Evolutionary conservation across 495 filamentous ascomycete genomes (phyloP).

Genomic region (Jackrogersella multiformis): DNA sequence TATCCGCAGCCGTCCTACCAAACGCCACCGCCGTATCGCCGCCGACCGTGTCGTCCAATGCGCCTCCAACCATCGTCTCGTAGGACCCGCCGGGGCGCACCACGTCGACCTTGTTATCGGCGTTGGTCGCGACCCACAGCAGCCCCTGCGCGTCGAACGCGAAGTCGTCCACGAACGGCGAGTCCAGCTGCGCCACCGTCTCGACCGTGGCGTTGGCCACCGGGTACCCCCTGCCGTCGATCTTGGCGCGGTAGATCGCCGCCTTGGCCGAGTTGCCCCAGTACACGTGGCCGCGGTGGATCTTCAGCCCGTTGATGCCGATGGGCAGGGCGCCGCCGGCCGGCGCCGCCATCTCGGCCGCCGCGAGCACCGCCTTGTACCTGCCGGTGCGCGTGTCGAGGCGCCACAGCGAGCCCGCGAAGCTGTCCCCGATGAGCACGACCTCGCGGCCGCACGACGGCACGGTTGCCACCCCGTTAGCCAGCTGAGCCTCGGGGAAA

Average conservation of each 20-base stretch:
- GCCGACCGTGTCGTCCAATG: constrained; percentile 29
- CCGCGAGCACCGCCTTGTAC: constrained; percentile 34
- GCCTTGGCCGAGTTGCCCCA: constrained; percentile 55
- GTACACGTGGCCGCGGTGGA: constrained; percentile 45
- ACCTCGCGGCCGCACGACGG: constrained; percentile 9
- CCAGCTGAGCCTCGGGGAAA: constrained; percentile 50
- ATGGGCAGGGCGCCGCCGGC: constrained; percentile 35
- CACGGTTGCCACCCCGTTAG: constrained; percentile 48
- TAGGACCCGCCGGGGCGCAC: constrained; percentile 37
- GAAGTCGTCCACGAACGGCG: constrained; percentile 51
- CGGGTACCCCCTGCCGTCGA: constrained; percentile 44
- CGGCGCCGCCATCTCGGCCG: constrained; percentile 26
- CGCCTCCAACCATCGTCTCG: constrained; percentile 43
- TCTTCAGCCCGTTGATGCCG: constrained; percentile 56
- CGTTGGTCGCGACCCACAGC: constrained; percentile 45
- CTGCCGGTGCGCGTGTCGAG: constrained; percentile 41
- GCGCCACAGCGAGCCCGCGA: constrained; percentile 49
- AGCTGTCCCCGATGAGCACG: constrained; percentile 51
- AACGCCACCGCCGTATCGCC: constrained; percentile 47
- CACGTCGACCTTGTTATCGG: constrained; percentile 40
- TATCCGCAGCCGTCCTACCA: constrained; percentile 35
- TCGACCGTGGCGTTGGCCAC: constrained; percentile 26
- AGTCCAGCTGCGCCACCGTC: constrained; percentile 31
- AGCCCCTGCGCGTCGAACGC: constrained; percentile 39
- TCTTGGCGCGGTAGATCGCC: constrained; percentile 44